Percentiles rank a stretch among this genome's conserved stretches.
Evolutionary conservation across 352 stramenopile genomes (phyloP).

Genomic region (Pythium coloratum): DNA sequence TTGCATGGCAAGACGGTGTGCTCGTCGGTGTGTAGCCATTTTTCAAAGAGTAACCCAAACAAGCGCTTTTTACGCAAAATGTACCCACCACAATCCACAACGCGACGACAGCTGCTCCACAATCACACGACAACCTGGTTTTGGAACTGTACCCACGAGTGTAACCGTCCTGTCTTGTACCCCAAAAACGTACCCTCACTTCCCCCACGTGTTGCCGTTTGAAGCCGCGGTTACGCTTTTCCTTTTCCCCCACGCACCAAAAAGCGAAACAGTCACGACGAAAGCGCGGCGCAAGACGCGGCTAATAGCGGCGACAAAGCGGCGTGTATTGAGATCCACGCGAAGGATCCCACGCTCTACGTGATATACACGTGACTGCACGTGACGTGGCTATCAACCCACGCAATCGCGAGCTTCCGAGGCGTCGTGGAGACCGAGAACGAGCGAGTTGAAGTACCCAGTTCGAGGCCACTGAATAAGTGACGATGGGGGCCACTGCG

Average conservation of each 20-base stretch:
- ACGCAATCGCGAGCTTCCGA: conserved; percentile 2
- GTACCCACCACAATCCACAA: conserved; percentile 1
- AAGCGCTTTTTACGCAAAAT: not conserved
- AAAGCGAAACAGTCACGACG: not conserved
- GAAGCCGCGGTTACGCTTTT: not conserved
- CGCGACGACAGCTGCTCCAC: not conserved
- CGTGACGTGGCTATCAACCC: conserved; percentile 4
- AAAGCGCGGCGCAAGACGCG: not conserved
- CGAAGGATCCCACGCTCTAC: not conserved
- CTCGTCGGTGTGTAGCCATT: not conserved
- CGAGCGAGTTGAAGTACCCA: conserved; percentile 7
- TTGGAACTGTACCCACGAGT: conserved; percentile 4
- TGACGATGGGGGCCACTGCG: conserved; percentile 17
- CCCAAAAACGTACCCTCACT: not conserved
- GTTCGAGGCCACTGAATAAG: not conserved
- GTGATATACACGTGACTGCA: not conserved
- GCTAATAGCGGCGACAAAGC: not conserved
- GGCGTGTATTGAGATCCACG: not conserved
- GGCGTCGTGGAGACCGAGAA: not conserved
- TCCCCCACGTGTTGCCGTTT: not conserved
- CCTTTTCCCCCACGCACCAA: not conserved
- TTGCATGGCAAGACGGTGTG: too few species aligned
- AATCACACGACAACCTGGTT: conserved; percentile 7
- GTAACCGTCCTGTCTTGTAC: not conserved
- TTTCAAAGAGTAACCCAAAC: conserved; percentile 4